Evolutionary conservation across 2,329 filamentous ascomycete genomes (phyloP).

Genomic region (Claviceps sp.): DNA sequence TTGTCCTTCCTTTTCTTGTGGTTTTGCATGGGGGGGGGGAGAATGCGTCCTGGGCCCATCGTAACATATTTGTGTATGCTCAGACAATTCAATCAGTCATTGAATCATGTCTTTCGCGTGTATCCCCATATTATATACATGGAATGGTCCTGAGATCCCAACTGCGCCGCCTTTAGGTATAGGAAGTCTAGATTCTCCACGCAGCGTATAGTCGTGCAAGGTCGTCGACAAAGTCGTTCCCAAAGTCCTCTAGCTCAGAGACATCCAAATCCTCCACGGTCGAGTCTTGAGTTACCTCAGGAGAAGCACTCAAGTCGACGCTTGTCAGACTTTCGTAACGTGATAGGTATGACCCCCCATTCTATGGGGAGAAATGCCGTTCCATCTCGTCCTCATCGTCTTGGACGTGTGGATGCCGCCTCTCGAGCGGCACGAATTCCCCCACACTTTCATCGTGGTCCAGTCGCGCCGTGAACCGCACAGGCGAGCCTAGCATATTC

Average conservation of each 20-base stretch:
- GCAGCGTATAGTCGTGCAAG: slow-evolving; percentile 13
- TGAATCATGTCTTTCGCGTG: not conserved
- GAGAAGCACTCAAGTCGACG: slow-evolving; percentile 4
- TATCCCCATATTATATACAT: slow-evolving; percentile 1
- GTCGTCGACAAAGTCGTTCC: slow-evolving; percentile 16
- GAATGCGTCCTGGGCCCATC: not conserved
- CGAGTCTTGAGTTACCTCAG: not conserved
- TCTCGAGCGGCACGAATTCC: slow-evolving; percentile 1
- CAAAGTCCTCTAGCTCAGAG: slow-evolving; percentile 16
- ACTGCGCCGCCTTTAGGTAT: not conserved
- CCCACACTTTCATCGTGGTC: slow-evolving; percentile 5
- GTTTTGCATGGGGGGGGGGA: not conserved
- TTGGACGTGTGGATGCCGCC: not conserved
- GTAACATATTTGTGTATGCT: slow-evolving; percentile 2
- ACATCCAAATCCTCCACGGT: slow-evolving; percentile 1
- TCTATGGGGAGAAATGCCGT: slow-evolving; percentile 4
- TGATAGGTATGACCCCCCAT: not conserved
- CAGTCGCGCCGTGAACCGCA: slow-evolving; percentile 3
- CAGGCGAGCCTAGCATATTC: slow-evolving; percentile 3
- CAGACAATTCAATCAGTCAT: slow-evolving; percentile 2
- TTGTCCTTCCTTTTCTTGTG: not conserved
- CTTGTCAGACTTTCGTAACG: slow-evolving; percentile 6
- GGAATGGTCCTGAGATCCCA: not conserved
- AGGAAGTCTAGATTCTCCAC: slow-evolving; percentile 8
- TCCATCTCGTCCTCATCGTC: not conserved